phyloP scores from a whole-genome alignment of 108 stramenopile species.

The Conticribra guillardii region DNA sequence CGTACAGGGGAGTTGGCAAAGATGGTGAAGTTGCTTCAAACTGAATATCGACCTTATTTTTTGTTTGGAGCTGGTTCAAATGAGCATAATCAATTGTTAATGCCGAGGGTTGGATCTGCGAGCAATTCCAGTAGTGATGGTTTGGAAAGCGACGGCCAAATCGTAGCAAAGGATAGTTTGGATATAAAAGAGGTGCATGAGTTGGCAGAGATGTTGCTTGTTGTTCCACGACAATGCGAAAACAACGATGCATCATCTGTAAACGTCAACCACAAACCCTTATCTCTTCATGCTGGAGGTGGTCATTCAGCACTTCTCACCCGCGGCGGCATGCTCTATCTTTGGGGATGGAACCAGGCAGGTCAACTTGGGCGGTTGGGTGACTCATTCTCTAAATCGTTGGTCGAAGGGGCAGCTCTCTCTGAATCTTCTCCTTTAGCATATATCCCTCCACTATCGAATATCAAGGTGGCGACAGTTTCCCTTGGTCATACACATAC shows the following conservation, averaged over 20 bases:
- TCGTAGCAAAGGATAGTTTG: conserved; percentile 28
- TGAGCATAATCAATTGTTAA: conserved; percentile 78
- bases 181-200: conserved; percentile 64
- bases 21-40: conserved; percentile 63
- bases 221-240: conserved; percentile 24
- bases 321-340: conserved; percentile 60
- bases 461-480: conserved; percentile 60
- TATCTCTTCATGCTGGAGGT: conserved; percentile 70
- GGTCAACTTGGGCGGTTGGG: conserved; percentile 62
- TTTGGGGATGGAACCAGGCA: conserved; percentile 87
- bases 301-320: conserved; percentile 82
- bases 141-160: not conserved
- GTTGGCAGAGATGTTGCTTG: conserved; percentile 65
- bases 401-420: conserved; percentile 4
- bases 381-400: not conserved
- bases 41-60: conserved; percentile 62
- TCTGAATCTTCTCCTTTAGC: too few relatives aligned
- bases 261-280: conserved; percentile 17
- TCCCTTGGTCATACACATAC: conserved; percentile 82
- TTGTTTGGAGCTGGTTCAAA: conserved; percentile 81
- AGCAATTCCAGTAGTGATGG: not conserved
- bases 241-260: conserved; percentile 9
- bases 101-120: not conserved
- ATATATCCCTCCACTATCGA: conserved; percentile 32
- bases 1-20: conserved; percentile 57